Conservation (phyloP, 495 filamentous ascomycete genomes). For the Penicillium bovifimosum region DNA sequence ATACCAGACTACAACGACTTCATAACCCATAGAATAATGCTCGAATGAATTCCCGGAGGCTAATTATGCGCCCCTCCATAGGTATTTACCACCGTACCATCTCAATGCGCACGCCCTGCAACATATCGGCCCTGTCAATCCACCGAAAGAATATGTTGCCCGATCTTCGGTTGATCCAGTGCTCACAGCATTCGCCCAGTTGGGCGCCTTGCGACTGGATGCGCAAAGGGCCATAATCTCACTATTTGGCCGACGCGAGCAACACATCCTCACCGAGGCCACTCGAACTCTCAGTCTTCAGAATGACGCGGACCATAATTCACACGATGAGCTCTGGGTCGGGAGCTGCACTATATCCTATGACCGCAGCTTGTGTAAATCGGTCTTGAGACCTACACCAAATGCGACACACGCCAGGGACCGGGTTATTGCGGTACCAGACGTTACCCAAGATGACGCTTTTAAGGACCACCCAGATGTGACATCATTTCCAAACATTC, state of each 20-base stretch:
- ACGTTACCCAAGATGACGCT: constrained; percentile 24
- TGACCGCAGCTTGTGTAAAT: constrained; percentile 40
- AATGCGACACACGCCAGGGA: constrained; percentile 18
- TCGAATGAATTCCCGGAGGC: neutral
- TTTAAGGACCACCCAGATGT: constrained; percentile 17
- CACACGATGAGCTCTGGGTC: constrained; percentile 34
- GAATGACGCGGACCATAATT: constrained; percentile 24
- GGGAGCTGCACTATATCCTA: constrained; percentile 41
- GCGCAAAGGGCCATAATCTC: constrained; percentile 50
- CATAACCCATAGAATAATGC: neutral
- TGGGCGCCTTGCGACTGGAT: constrained; percentile 49
- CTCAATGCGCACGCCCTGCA: constrained; percentile 6
- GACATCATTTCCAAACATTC: constrained; percentile 38
- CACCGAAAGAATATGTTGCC: neutral
- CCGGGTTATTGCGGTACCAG: constrained; percentile 9
- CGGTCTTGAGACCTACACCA: constrained; percentile 16
- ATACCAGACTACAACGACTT: neutral
- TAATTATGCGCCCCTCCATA: constrained; percentile 4
- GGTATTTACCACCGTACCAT: constrained; percentile 20
- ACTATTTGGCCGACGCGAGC: constrained; percentile 49
- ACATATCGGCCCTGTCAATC: constrained; percentile 6
- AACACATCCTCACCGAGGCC: constrained; percentile 58
- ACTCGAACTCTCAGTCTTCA: constrained; percentile 47
- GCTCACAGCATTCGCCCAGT: constrained; percentile 56
- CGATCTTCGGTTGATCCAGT: constrained; percentile 44